phyloP scores from a whole-genome alignment of 2,329 filamentous ascomycete species.

The Pseudocercospora musae region DNA sequence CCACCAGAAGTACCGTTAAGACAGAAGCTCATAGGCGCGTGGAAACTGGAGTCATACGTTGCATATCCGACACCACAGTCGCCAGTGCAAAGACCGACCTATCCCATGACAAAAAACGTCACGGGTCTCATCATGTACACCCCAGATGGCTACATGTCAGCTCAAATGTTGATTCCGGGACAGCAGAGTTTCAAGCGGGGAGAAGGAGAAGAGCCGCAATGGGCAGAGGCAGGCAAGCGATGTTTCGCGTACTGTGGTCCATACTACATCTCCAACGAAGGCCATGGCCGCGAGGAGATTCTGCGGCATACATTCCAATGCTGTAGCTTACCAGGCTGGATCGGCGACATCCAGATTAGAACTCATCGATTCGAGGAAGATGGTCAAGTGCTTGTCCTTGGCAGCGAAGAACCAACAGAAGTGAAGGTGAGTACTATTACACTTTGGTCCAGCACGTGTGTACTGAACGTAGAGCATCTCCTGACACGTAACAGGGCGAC shows the following conservation, averaged over 20 bases:
- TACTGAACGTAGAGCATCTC: background rate
- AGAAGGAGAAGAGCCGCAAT: conserved; percentile 38
- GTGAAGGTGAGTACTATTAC: conserved; percentile 32
- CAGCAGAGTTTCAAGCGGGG: conserved; percentile 39
- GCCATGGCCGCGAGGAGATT: conserved; percentile 33
- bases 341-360: conserved; percentile 37
- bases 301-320: conserved; percentile 39
- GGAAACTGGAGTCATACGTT: conserved; percentile 39
- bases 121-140: conserved; percentile 41
- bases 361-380: conserved; percentile 39
- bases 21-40: conserved; percentile 36
- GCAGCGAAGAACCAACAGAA: conserved; percentile 39
- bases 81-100: conserved; percentile 34
- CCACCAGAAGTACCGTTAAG: conserved; percentile 32
- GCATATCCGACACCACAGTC: conserved; percentile 38
- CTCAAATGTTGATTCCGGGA: conserved; percentile 38
- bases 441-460: background rate
- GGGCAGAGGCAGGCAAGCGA: conserved; percentile 39
- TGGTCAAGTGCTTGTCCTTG: conserved; percentile 38
- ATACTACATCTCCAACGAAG: conserved; percentile 39
- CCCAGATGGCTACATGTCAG: conserved; percentile 40
- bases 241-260: conserved; percentile 39
- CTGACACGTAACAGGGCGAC: conserved; percentile 31
- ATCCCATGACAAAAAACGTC: conserved; percentile 38
- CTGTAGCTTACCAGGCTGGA: conserved; percentile 40